These are phyloP conservation scores for Soucietia sequanensis DNA, from an alignment of 805 yeast genomes.

Conservation along the genomic window DNA sequence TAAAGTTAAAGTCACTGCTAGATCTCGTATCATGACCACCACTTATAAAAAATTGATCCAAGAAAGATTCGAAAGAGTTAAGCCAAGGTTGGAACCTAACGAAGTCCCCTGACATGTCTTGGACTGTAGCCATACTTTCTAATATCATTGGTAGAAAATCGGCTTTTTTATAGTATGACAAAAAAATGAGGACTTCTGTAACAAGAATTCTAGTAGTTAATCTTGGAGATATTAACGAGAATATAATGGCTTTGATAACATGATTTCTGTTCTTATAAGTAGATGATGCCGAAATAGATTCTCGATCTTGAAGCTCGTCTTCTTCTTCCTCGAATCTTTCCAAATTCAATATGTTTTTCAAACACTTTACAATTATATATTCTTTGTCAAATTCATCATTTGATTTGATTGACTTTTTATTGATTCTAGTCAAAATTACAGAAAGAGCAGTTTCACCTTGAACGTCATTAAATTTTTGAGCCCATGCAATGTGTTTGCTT, in stretches of 20 bases:
- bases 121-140: conserved; percentile 31
- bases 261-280: conserved; percentile 24
- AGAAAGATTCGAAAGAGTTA: conserved; percentile 31
- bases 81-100: conserved; percentile 43
- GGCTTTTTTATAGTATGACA: conserved; percentile 24
- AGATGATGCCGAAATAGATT: conserved; percentile 5
- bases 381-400: conserved; percentile 45
- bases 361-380: conserved; percentile 35
- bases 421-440: conserved; percentile 35
- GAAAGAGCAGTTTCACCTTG: conserved; percentile 46
- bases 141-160: conserved; percentile 25
- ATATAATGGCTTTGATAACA: conserved; percentile 35
- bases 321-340: conserved; percentile 16
- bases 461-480: conserved; percentile 30
- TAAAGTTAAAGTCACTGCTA: conserved; percentile 18
- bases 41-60: conserved; percentile 26
- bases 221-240: conserved; percentile 40
- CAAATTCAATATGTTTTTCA: conserved; percentile 31
- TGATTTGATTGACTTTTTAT: conserved; percentile 42
- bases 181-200: conserved; percentile 41
- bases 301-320: conserved; percentile 7
- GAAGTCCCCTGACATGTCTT: conserved; percentile 34
- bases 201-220: conserved; percentile 39
- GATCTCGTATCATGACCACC: conserved; percentile 6
- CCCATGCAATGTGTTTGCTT: conserved; percentile 26